These are phyloP conservation scores for Melaleuca alternifolia DNA, from an alignment of 345 rosid species.

Conservation along the genomic window DNA sequence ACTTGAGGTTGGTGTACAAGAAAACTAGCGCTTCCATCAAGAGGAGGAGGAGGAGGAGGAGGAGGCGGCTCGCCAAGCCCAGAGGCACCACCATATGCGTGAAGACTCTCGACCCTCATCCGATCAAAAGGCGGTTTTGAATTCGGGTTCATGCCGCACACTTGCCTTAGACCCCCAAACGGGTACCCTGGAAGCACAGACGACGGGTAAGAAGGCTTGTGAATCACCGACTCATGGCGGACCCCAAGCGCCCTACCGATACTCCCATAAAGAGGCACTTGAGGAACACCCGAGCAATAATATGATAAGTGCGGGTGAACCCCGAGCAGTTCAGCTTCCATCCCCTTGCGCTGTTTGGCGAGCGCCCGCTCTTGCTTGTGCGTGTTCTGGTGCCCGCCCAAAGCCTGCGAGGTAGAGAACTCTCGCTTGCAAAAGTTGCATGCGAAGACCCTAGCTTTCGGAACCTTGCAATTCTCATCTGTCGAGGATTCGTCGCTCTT, in stretches of 20 bases:
- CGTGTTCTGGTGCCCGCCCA: conserved; percentile 78
- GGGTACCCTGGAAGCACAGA: not conserved
- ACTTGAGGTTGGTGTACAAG: not conserved
- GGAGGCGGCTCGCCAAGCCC: not conserved
- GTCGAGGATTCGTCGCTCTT: not conserved
- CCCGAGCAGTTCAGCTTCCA: not conserved
- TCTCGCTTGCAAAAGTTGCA: conserved; percentile 55
- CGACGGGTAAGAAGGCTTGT: not conserved
- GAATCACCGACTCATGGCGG: not conserved
- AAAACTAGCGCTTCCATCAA: not conserved
- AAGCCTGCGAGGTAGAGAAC: conserved; percentile 58
- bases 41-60: not conserved
- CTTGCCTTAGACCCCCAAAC: not conserved
- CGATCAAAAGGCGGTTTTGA: not conserved
- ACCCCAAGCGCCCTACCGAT: not conserved
- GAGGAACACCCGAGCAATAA: not conserved
- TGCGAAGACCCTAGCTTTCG: conserved; percentile 18
- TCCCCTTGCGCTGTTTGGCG: conserved; percentile 39
- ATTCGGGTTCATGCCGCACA: not conserved
- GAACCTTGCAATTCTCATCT: not conserved
- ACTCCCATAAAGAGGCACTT: not conserved
- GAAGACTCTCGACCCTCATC: not conserved
- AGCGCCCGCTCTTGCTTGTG: conserved; percentile 61
- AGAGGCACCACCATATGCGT: not conserved
- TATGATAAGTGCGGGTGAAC: not conserved